Conservation (phyloP, 75 land plant species). For the Adiantum capillusveneris region DNA sequence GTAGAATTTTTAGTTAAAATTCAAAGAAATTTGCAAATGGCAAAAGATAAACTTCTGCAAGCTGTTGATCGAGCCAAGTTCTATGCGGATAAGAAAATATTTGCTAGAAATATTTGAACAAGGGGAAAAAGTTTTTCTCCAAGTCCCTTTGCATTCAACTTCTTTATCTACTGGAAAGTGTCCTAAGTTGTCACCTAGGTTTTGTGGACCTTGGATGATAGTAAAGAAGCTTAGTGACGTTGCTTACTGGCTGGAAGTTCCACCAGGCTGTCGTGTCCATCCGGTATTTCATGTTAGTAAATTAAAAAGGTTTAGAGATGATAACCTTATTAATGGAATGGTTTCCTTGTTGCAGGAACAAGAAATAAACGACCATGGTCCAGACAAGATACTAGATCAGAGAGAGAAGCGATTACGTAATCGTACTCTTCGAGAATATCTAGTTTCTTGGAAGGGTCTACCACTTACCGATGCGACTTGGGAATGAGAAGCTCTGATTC, state of each 20-base stretch:
- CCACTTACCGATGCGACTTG: no score
- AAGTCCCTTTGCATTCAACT: neutral
- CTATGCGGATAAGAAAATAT: neutral
- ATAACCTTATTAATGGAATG: no score
- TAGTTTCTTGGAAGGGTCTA: no score
- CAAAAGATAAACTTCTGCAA: no score
- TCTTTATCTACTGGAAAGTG: neutral
- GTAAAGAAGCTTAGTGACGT: neutral
- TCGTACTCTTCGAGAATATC: no score
- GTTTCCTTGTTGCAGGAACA: no score
- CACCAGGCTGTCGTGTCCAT: neutral
- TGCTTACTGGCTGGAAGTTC: conserved; percentile 2
- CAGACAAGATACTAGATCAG: no score
- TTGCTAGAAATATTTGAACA: conserved; percentile 4
- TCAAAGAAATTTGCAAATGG: no score
- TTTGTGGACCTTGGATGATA: conserved; percentile 8
- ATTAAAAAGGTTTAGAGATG: neutral
- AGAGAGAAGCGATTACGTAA: no score
- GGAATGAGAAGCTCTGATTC: no score
- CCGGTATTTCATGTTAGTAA: conserved; percentile 8
- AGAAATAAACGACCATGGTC: no score
- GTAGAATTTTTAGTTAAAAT: no score
- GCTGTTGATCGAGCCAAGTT: neutral
- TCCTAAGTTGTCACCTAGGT: conserved; percentile 7
- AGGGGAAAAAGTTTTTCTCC: conserved; percentile 4